A percentile compares a stretch with the other conserved stretches of the same genome.
Conservation (phyloP, 164 flowering plant species). For the Vitis rotundifolia region DNA sequence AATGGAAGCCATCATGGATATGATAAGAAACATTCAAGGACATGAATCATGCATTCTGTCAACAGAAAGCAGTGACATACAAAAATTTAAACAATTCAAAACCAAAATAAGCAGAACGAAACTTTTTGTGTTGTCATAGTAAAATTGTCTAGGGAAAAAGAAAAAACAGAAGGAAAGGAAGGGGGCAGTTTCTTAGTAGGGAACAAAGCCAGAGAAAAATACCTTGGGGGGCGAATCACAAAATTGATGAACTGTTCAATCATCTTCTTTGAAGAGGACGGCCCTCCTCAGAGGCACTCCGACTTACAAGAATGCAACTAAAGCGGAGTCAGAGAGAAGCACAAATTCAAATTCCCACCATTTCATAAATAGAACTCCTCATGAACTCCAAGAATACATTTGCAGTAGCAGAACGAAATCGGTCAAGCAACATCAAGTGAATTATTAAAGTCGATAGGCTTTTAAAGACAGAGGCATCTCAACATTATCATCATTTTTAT, state of each 20-base stretch:
- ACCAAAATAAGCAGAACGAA: too few species aligned
- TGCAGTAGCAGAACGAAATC: not conserved
- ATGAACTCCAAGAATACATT: not conserved
- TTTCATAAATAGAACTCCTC: not conserved
- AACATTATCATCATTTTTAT: too few species aligned
- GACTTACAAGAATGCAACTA: not conserved
- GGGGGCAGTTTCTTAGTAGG: not conserved
- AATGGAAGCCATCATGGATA: too few species aligned
- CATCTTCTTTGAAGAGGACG: constrained; percentile 38
- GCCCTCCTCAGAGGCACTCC: constrained; percentile 3
- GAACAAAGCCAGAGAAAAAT: constrained; percentile 1
- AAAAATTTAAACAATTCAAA: too few species aligned
- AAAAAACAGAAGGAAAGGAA: not conserved
- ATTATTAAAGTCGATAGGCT: too few species aligned
- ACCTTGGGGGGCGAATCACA: constrained; percentile 97
- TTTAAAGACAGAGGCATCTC: too few species aligned
- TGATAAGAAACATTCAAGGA: too few species aligned
- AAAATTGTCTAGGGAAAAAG: not conserved
- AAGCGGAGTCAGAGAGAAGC: not conserved
- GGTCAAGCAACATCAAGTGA: too few species aligned
- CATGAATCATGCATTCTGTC: too few species aligned
- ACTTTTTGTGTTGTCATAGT: too few species aligned
- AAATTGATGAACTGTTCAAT: constrained; percentile 94
- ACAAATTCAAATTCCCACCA: not conserved
- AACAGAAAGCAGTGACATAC: too few species aligned